Evolutionary conservation across 129 eudicot genomes (phyloP).

Genomic region (Kitagawia praeruptora): DNA sequence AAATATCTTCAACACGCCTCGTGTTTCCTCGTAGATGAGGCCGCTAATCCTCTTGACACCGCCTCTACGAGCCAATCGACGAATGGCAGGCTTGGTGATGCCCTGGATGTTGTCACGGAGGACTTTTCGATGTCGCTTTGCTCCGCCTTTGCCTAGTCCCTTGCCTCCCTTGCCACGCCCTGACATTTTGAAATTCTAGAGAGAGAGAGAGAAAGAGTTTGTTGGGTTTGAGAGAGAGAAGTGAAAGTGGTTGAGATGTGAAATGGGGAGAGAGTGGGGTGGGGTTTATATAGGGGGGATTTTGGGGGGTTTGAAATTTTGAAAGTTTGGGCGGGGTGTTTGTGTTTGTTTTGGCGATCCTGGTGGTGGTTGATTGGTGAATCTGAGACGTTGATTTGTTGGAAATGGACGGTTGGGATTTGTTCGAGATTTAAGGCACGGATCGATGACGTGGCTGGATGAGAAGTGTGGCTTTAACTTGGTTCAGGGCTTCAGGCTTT

Average conservation of each 20-base stretch:
- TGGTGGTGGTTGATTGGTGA: background rate
- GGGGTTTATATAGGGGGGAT: background rate
- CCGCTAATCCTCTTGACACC: conserved; percentile 7
- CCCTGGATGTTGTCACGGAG: conserved; percentile 7
- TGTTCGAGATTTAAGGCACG: background rate
- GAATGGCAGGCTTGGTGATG: conserved; percentile 7
- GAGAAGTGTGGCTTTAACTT: too few species aligned
- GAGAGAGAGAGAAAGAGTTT: background rate
- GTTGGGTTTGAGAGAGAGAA: background rate
- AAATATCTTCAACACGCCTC: conserved; percentile 3
- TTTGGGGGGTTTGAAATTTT: background rate
- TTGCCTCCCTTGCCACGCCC: conserved; percentile 8
- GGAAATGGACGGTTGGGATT: background rate
- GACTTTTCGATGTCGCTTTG: background rate
- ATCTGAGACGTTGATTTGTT: background rate
- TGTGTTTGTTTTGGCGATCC: background rate
- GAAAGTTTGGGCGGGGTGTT: background rate
- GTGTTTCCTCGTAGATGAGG: background rate
- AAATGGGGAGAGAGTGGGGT: background rate
- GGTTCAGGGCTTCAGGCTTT: too few species aligned
- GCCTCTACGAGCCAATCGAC: background rate
- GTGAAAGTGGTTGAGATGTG: background rate
- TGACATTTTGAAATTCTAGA: background rate
- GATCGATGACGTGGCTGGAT: conserved; percentile 2
- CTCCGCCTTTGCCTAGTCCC: background rate